A percentile compares a stretch with the other conserved stretches of the same genome.
Evolutionary conservation across 176 grass and related monocot genomes (phyloP).

Genomic region (Zea mays): DNA sequence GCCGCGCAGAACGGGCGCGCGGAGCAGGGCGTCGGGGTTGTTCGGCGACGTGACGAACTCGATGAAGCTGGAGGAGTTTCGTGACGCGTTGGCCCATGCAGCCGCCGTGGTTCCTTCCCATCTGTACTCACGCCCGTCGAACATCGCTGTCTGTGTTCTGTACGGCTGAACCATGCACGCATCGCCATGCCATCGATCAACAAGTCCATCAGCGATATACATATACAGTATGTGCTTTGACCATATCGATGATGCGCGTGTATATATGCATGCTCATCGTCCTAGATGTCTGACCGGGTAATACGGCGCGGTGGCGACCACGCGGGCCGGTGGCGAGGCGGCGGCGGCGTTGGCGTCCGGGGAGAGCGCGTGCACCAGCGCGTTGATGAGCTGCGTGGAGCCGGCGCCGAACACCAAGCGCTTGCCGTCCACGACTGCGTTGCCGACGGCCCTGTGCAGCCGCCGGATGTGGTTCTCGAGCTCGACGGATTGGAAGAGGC

Average conservation of each 20-base stretch:
- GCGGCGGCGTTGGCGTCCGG: constrained; percentile 23
- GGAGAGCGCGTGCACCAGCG: constrained; percentile 65
- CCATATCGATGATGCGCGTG: too few relatives aligned
- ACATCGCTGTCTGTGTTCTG: constrained; percentile 31
- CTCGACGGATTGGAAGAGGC: constrained; percentile 46
- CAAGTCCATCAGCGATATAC: neutral
- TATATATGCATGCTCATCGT: too few relatives aligned
- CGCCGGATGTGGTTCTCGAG: constrained; percentile 57
- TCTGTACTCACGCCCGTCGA: constrained; percentile 49
- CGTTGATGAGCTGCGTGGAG: constrained; percentile 59
- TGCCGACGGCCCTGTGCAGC: constrained; percentile 62
- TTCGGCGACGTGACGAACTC: constrained; percentile 81
- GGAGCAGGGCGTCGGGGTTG: constrained; percentile 59
- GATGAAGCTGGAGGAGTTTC: constrained; percentile 36
- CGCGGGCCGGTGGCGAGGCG: constrained; percentile 37
- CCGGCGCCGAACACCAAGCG: constrained; percentile 58
- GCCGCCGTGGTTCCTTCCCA: constrained; percentile 42
- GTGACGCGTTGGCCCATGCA: constrained; percentile 43
- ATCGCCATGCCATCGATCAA: neutral
- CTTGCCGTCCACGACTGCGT: constrained; percentile 61
- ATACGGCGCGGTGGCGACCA: constrained; percentile 61
- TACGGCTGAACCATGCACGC: constrained; percentile 39
- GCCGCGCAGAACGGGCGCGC: constrained; percentile 41
- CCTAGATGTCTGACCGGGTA: constrained; percentile 37
- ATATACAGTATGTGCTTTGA: too few relatives aligned